Evolutionary conservation across 2,329 filamentous ascomycete species (phyloP), one percentile per base, ranked within the genome.

Genomic region (Ophiostoma piceae): DNA sequence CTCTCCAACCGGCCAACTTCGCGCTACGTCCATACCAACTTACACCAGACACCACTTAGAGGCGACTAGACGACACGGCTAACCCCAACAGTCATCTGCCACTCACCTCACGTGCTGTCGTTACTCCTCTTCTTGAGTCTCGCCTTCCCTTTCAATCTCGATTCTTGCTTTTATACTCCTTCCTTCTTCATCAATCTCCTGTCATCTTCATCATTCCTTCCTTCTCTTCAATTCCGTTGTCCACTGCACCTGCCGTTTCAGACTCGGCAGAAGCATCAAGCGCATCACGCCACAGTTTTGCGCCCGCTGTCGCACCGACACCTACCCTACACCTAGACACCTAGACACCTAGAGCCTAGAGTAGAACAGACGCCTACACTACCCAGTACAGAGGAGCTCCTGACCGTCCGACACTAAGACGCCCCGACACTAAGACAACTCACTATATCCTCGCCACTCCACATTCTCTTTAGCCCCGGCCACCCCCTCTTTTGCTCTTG

Each of bases 221-320:
- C 35, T 35, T 35, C 35, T 35, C 35, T 35, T 35, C 35, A 35
- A 35, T 35, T 35, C 37, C 57, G 26, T 29, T 29, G 26, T 47
- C 16, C 32, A 47, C 66, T 68, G 39, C 65, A 39, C 29, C 62
- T 26, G 60, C 62, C 64, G 69, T 71, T 71, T 71, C 69, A 69
- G 64, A 67, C 60, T 41, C 69, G 67, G 60, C 19, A 41, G 29
- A 64, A 9, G 66, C 37, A 67, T 37, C 51, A 41, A 67, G 14
- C 35, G 69, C 62, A 67, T 68, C 69, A 69, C 69, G 67, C 67
- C 69, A 71, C 69, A 62, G 67, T 57, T 22, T 35, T 37, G 35
- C 32, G 43, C 43, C 16, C n/a, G 11, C 43, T 39, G 57, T 62
- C 57, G 57, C 57, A 37, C 54, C 32, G 4, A 35, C 57, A 37